phyloP scores from a whole-genome alignment of 1,139 yeast genomes.

The Spathaspora sp. region DNA sequence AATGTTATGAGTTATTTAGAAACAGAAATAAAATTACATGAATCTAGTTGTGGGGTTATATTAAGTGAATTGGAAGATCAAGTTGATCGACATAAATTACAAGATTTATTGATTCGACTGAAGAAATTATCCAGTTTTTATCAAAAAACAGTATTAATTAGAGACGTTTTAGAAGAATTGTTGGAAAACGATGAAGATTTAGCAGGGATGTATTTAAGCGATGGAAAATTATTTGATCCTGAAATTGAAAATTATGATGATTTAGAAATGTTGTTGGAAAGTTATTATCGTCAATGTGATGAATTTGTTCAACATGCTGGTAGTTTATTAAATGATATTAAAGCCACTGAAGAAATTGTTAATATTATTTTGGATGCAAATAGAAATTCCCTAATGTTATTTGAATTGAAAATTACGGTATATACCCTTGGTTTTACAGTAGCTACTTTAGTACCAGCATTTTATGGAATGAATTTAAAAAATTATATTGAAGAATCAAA shows the following conservation, averaged over 20 bases:
- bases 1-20: constrained; percentile 82
- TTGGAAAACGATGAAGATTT: constrained; percentile 88
- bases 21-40: constrained; percentile 78
- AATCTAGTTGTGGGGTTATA: constrained; percentile 71
- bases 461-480: constrained; percentile 94
- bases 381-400: constrained; percentile 88
- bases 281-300: constrained; percentile 93
- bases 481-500: constrained; percentile 82
- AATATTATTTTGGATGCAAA: constrained; percentile 94
- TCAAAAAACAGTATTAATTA: constrained; percentile 79
- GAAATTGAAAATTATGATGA: constrained; percentile 58
- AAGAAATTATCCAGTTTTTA: constrained; percentile 78
- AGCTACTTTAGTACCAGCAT: constrained; percentile 61
- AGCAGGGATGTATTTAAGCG: constrained; percentile 77
- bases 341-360: constrained; percentile 93
- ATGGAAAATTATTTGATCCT: constrained; percentile 26
- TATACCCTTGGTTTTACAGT: constrained; percentile 83
- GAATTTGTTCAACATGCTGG: constrained; percentile 95
- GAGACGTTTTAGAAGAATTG: constrained; percentile 84
- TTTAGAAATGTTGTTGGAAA: constrained; percentile 85
- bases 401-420: constrained; percentile 80
- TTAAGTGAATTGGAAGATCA: constrained; percentile 81
- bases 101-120: constrained; percentile 76
- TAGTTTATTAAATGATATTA: constrained; percentile 77
- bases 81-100: constrained; percentile 78